Percentiles rank a stretch among this genome's conserved stretches.
These are phyloP conservation scores for Pseudocercospora macadamiae DNA, from an alignment of 2,329 filamentous ascomycete genomes.

Conservation along the genomic window DNA sequence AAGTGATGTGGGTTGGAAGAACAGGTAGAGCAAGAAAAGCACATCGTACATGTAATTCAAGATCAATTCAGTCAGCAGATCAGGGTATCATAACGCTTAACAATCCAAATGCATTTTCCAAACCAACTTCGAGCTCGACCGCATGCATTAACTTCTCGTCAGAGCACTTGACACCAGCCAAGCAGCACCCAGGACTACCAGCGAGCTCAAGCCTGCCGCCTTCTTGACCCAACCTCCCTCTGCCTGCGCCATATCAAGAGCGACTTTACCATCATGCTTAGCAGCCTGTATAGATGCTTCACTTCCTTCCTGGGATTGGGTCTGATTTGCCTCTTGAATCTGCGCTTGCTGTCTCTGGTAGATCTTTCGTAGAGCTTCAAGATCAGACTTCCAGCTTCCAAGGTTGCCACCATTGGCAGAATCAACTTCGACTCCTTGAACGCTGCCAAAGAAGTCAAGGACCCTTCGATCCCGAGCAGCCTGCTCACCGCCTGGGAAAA, in stretches of 20 bases:
- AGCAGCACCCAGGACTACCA: constrained; percentile 43
- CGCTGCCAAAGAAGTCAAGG: constrained; percentile 97
- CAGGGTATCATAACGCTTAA: constrained; percentile 3
- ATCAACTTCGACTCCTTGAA: constrained; percentile 90
- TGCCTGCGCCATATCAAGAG: constrained; percentile 38
- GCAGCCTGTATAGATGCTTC: constrained; percentile 15
- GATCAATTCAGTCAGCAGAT: background rate
- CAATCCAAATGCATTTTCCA: background rate
- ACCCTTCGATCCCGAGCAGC: constrained; percentile 78
- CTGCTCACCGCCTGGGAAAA: constrained; percentile 84
- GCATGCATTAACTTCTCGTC: constrained; percentile 11
- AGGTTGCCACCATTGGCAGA: constrained; percentile 37
- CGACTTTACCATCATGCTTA: constrained; percentile 9
- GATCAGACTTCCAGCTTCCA: constrained; percentile 63
- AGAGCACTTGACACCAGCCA: constrained; percentile 41
- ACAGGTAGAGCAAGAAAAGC: too few relatives aligned
- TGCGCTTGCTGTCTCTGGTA: constrained; percentile 55
- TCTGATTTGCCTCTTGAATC: constrained; percentile 14
- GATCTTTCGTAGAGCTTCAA: constrained; percentile 69
- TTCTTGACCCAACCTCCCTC: constrained; percentile 47
- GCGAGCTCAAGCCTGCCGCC: constrained; percentile 42
- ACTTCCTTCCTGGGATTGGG: background rate
- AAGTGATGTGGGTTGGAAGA: too few relatives aligned
- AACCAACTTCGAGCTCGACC: background rate
- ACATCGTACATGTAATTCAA: too few relatives aligned